Percentiles rank a stretch among this genome's conserved stretches.
phyloP scores from a whole-genome alignment of 106 monocot genomes.

The Alisma plantagoaquatica region DNA sequence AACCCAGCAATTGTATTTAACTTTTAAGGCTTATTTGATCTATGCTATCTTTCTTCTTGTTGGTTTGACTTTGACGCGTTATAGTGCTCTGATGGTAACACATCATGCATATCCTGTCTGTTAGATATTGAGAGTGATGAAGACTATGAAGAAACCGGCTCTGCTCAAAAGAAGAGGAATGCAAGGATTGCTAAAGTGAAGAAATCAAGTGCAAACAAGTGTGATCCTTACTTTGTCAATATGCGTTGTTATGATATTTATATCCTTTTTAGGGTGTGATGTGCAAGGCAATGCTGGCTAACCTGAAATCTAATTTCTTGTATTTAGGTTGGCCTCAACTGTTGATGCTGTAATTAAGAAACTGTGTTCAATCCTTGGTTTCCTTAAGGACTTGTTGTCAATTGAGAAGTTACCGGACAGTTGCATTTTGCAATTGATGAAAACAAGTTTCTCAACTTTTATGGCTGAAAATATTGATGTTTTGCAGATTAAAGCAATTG shows the following conservation, averaged over 20 bases:
- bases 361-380: constrained; percentile 71
- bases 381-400: constrained; percentile 69
- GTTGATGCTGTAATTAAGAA: constrained; percentile 70
- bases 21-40: no score
- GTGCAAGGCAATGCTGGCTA: no score
- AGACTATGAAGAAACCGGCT: constrained; percentile 46
- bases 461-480: constrained; percentile 90
- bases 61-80: no score
- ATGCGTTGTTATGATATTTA: not conserved
- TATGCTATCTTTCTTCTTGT: no score
- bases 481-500: constrained; percentile 86
- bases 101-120: no score
- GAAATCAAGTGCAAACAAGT: constrained; percentile 85
- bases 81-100: no score
- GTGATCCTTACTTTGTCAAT: constrained; percentile 10
- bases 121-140: constrained; percentile 76
- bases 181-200: constrained; percentile 34
- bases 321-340: constrained; percentile 53
- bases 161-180: constrained; percentile 54
- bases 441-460: constrained; percentile 85
- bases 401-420: constrained; percentile 82
- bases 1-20: no score
- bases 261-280: not conserved
- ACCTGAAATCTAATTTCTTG: no score
- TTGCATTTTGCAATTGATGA: constrained; percentile 82